Base-by-base conservation (phyloP, 2,329 filamentous ascomycete genomes). In the Aspergillus persii region DNA sequence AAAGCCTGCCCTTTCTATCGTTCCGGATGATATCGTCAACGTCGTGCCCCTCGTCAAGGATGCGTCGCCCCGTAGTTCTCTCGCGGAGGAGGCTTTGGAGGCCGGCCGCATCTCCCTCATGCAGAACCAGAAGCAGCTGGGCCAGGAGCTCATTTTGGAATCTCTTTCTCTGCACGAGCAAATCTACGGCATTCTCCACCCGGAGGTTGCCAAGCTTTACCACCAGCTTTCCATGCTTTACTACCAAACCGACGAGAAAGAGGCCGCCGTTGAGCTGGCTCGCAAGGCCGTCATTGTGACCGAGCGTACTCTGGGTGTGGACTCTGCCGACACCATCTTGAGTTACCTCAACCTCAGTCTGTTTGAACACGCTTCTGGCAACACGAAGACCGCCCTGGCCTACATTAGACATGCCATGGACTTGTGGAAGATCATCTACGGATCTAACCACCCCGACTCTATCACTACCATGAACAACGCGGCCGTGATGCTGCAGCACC, bases 391-490 rank as follows among this genome's bases (percentile, higher is more conserved):
- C 60, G 95, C 94, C n/a, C 81, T 99, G 57, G 83, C 86, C 11
- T 97, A 96, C 74, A 89, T 96, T 65, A 91, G 91, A 74, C 95
- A 99, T 74, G 95, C 95, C 6, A 85, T 99, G 66, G 89, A 95
- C 73, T 83, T 99, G 63, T 98, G 94, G 94, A 97, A 96, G 81
- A 86, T 98, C 69, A 94, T 98, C 69, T 99, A 97, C 73, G 95
- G 95, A 33, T 82, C 89, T 31, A 90, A 92, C 69, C 95, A 99
- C 77, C 95, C 95, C 3, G 95, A 99, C 78, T 96, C 92, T 8
- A 97, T 99, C 77, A 99, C 96, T 8, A 98, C 95, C 15, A 89
- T 98, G 78, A 99, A 98, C 84, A 99, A 99, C 71, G 94, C 92
- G 23, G 95, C 95, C 7, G 95, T 99, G 61, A 99, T 99, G 95